These are phyloP conservation scores for Houttuynia cordata DNA, from an alignment of 164 flowering plant species.

Conservation along the genomic window DNA sequence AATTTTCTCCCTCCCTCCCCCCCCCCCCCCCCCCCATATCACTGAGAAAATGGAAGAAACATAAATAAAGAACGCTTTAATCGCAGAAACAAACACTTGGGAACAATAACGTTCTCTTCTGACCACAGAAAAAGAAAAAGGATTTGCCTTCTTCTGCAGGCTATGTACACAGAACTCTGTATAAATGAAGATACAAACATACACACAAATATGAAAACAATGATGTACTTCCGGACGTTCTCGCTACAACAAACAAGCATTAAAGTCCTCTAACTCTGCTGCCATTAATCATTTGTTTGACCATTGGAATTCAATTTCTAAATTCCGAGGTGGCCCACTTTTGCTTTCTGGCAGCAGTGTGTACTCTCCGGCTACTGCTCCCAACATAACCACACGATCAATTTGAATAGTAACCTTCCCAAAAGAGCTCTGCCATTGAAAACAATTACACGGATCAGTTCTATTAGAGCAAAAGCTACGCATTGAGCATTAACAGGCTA, in stretches of 20 bases:
- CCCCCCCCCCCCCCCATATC: too few relatives aligned
- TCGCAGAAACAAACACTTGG: neutral
- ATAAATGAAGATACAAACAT: neutral
- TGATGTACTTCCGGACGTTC: neutral
- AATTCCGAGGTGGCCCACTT: constrained; percentile 69
- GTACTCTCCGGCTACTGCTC: constrained; percentile 92
- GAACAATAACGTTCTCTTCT: neutral
- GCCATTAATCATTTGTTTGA: constrained; percentile 47
- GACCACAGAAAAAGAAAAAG: neutral
- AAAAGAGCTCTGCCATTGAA: constrained; percentile 59
- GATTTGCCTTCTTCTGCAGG: neutral
- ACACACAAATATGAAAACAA: neutral
- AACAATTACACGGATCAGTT: constrained; percentile 5
- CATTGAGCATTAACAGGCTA: neutral
- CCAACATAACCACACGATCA: constrained; percentile 89
- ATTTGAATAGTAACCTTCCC: constrained; percentile 98
- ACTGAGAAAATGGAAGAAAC: too few relatives aligned
- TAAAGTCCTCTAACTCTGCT: neutral
- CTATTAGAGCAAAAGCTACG: neutral
- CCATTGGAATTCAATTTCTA: constrained; percentile 97
- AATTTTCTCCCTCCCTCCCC: too few relatives aligned
- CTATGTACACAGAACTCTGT: neutral
- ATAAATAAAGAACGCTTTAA: neutral
- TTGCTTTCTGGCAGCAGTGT: constrained; percentile 79
- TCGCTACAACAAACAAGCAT: neutral